A percentile compares a stretch with the other conserved stretches of the same genome.
phyloP scores from a whole-genome alignment of 768 basidiomycete species.

The Ramaria rubella region DNA sequence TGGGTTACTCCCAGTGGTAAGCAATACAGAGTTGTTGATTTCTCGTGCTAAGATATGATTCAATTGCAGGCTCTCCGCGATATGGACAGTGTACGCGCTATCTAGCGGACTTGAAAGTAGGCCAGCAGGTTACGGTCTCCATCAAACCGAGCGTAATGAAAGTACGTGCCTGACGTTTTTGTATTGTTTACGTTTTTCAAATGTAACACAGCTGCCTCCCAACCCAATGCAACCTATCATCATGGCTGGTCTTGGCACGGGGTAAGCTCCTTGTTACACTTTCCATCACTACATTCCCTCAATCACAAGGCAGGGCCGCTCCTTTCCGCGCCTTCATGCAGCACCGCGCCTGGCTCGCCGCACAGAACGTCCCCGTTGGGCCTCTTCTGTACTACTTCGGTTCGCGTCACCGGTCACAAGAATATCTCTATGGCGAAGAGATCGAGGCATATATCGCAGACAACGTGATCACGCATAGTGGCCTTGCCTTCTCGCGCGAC shows the following conservation, averaged over 20 bases:
- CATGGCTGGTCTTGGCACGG: constrained; percentile 98
- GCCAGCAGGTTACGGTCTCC: constrained; percentile 93
- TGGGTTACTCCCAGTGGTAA: constrained; percentile 83
- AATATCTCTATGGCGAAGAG: constrained; percentile 95
- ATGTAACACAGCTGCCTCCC: constrained; percentile 61
- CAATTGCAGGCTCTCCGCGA: constrained; percentile 52
- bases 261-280: constrained; percentile 27
- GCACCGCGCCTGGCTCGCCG: constrained; percentile 77
- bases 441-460: constrained; percentile 90
- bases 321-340: constrained; percentile 99
- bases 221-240: constrained; percentile 84
- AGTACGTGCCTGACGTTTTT: constrained; percentile 35
- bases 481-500: constrained; percentile 95
- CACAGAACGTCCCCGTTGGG: constrained; percentile 75
- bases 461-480: constrained; percentile 79
- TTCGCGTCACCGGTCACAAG: constrained; percentile 88
- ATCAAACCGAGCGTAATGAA: constrained; percentile 99
- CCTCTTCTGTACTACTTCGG: constrained; percentile 99
- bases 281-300: neutral
- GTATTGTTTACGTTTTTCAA: neutral
- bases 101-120: constrained; percentile 72
- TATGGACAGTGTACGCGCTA: constrained; percentile 98
- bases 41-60: neutral
- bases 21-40: constrained; percentile 20
- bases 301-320: constrained; percentile 47